phyloP scores from a whole-genome alignment of 1,284 basidiomycete species.

The Violaceomyces palustris region DNA sequence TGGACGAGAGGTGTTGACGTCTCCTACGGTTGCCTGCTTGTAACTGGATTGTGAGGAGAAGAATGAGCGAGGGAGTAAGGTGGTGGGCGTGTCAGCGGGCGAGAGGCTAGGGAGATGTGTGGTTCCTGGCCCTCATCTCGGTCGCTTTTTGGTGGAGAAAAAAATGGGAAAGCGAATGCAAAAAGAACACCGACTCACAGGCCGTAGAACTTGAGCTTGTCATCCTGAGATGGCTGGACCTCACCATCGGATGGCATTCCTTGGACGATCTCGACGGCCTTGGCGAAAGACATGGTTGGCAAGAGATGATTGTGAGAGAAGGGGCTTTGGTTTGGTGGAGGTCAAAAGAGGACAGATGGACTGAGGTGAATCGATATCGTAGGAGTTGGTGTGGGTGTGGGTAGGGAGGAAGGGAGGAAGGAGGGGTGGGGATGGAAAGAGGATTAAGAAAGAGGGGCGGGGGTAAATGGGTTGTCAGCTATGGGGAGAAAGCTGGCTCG shows the following conservation, averaged over 20 bases:
- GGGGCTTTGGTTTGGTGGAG: background rate
- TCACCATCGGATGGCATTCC: conserved; percentile 40
- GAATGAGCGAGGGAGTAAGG: background rate
- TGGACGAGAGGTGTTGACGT: conserved; percentile 47
- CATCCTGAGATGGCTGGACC: conserved; percentile 43
- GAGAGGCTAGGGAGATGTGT: too few species aligned
- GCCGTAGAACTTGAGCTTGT: conserved; percentile 50
- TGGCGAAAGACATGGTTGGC: conserved; percentile 30
- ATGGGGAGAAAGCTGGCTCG: too few species aligned
- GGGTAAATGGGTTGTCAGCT: too few species aligned
- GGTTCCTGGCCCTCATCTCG: too few species aligned
- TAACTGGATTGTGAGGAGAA: conserved; percentile 11
- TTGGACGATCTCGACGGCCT: conserved; percentile 35
- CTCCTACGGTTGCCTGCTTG: conserved; percentile 52
- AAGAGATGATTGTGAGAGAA: background rate
- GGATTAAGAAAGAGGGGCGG: too few species aligned
- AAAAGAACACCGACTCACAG: conserved; percentile 22
- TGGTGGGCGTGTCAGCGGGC: background rate
- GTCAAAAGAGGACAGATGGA: too few species aligned
- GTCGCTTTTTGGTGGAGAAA: background rate
- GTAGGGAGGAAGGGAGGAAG: too few species aligned
- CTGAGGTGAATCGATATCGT: too few species aligned
- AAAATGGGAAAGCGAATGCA: background rate
- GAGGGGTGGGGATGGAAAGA: too few species aligned
- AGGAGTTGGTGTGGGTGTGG: too few species aligned